Conservation (phyloP, 441 rosid species). For the Cnidoscolus chayamansa region DNA sequence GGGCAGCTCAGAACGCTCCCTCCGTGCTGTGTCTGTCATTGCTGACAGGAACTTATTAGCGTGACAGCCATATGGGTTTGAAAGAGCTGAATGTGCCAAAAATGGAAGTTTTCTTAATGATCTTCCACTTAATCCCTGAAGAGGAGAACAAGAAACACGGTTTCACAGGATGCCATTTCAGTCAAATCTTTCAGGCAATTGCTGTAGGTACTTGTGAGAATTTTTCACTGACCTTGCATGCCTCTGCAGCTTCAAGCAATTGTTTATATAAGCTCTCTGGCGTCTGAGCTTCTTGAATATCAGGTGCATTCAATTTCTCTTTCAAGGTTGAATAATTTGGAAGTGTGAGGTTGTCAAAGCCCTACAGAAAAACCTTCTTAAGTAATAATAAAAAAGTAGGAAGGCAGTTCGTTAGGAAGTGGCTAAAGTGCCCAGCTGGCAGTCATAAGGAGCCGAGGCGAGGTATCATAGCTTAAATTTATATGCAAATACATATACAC, state of each 20-base stretch:
- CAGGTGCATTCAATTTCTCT: constrained; percentile 44
- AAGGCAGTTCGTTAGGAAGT: neutral
- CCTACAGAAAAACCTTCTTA: constrained; percentile 42
- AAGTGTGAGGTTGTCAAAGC: constrained; percentile 37
- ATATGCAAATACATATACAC: too few species aligned
- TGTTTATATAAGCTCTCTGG: constrained; percentile 38
- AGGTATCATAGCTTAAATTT: too few species aligned
- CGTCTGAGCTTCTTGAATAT: constrained; percentile 41
- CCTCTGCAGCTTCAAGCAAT: constrained; percentile 73
- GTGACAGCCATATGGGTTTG: constrained; percentile 52
- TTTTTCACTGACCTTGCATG: constrained; percentile 62
- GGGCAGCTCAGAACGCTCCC: constrained; percentile 62
- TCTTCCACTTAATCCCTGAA: constrained; percentile 89
- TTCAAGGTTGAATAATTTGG: constrained; percentile 62
- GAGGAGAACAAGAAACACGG: constrained; percentile 10
- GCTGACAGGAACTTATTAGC: constrained; percentile 61
- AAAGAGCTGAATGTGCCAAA: constrained; percentile 74
- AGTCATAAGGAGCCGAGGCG: neutral
- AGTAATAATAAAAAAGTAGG: neutral
- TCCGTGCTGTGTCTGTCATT: constrained; percentile 62
- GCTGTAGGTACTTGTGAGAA: neutral
- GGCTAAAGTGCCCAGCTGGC: neutral
- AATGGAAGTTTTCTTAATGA: constrained; percentile 88
- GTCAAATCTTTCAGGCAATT: neutral
- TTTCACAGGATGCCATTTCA: neutral